phyloP scores from a whole-genome alignment of 2,329 filamentous ascomycete genomes.

The Aspergillus quadricinctus region DNA sequence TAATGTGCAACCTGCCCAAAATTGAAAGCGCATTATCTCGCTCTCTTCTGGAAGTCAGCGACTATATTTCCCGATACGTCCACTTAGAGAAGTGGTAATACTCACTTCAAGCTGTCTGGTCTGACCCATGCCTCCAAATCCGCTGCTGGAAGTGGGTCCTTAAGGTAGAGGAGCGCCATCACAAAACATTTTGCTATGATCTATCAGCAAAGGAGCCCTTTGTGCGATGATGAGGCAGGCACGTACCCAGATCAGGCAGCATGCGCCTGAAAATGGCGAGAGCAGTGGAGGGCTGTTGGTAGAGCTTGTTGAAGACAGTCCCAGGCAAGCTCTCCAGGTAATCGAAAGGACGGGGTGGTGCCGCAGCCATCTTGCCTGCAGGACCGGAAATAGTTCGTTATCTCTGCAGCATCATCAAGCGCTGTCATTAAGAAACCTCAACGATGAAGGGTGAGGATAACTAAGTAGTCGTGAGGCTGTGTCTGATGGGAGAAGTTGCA shows the following conservation, averaged over 20 bases:
- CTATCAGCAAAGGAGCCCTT: conserved; percentile 7
- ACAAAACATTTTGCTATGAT: conserved; percentile 82
- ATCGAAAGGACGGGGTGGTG: conserved; percentile 66
- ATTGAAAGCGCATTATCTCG: conserved; percentile 80
- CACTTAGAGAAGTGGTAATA: neutral
- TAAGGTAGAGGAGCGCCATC: conserved; percentile 91
- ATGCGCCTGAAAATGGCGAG: conserved; percentile 96
- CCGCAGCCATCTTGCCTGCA: conserved; percentile 47
- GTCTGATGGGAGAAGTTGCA: conserved; percentile 10
- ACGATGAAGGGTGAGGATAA: conserved; percentile 7
- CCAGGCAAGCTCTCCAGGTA: conserved; percentile 90
- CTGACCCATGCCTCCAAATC: conserved; percentile 86
- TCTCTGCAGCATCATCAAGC: conserved; percentile 23
- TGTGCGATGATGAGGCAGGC: conserved; percentile 6
- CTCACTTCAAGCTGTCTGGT: conserved; percentile 56
- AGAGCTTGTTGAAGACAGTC: conserved; percentile 83
- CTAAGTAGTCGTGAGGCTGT: neutral
- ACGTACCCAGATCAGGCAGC: conserved; percentile 79
- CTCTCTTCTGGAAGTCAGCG: conserved; percentile 49
- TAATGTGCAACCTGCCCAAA: conserved; percentile 80
- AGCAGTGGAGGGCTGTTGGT: conserved; percentile 91
- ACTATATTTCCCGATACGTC: neutral
- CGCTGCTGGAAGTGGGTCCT: conserved; percentile 68
- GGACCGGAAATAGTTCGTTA: conserved; percentile 18
- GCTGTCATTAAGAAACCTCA: conserved; percentile 4